These are phyloP conservation scores for Thelonectria blattea DNA, from an alignment of 2,329 filamentous ascomycete genomes.

Conservation along the genomic window DNA sequence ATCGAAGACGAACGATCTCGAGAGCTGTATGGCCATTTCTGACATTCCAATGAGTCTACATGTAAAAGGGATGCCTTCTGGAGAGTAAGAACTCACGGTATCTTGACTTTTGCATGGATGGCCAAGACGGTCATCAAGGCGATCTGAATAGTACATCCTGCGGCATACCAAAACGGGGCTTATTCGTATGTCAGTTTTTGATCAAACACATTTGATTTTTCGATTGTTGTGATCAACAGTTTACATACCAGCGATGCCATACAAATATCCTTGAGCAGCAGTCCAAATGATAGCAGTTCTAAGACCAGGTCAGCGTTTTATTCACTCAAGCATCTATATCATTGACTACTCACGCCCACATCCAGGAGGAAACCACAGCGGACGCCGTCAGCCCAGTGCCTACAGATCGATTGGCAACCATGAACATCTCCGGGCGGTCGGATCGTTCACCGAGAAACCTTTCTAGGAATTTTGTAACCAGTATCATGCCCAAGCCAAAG, in stretches of 20 bases:
- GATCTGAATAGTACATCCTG: conserved; percentile 20
- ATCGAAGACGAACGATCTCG: conserved; percentile 17
- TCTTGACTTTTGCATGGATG: conserved; percentile 20
- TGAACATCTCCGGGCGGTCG: conserved; percentile 19
- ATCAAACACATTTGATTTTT: not conserved
- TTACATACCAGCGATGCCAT: conserved; percentile 11
- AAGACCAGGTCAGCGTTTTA: not conserved
- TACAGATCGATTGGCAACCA: conserved; percentile 18
- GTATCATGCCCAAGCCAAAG: conserved; percentile 19
- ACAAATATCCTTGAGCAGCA: conserved; percentile 14
- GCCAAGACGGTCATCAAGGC: conserved; percentile 19
- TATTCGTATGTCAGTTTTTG: not conserved
- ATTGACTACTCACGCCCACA: conserved; percentile 14
- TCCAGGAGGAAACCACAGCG: conserved; percentile 13
- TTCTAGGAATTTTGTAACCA: conserved; percentile 16
- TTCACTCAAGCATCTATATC: not conserved
- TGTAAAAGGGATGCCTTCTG: too few species aligned
- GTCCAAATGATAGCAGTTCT: conserved; percentile 21
- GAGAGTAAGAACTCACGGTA: conserved; percentile 1
- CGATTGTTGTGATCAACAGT: not conserved
- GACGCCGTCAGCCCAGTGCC: conserved; percentile 17
- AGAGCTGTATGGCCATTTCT: conserved; percentile 18
- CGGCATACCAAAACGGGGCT: conserved; percentile 22
- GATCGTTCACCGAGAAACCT: conserved; percentile 12
- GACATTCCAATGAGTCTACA: not conserved